Evolutionary conservation across 1,284 basidiomycete genomes (phyloP), one percentile per base, ranked within the genome.

Genomic region (Trametes versicolor): DNA sequence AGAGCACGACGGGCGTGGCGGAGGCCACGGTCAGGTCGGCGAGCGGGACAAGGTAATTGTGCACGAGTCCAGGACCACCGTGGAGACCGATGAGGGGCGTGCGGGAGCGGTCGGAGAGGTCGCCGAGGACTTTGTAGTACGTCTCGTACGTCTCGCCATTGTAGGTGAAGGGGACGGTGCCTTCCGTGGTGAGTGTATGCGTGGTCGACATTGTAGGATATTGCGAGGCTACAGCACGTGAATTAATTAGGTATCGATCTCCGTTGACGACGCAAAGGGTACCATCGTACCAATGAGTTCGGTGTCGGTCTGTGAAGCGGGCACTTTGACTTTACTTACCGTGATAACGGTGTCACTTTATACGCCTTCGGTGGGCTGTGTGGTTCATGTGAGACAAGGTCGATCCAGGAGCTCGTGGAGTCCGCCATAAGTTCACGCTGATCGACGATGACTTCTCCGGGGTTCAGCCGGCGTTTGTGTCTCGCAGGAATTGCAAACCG

Each of bases 81-180:
- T 81, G 79, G 7, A 81, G 68, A 29, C 72, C 69, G 65, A 82
- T 68, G 45, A 81, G 74, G 17, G 80, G 78, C 17, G 63, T 57
- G 5, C 58, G 69, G 2, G 55, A 43, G 4, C 62, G 48, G 4
- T 68, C 61, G 8, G 62, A 52, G 50, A 80, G 73, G 62, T 77
- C 72, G 19, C 80, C 78, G 57, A 74, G 62, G 47, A 78, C 62
- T 57, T 73, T 76, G 72, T 75, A 78, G 56, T 69, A 67, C 1
- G 70, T 71, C 39, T 67, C 41, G 63, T 64, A 64, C 1, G 64
- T 62, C 25, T 68, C 70, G 17, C 65, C 70, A 17, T 60, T 29
- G 43, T 65, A 62, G 0, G 25, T 51, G 53, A 71, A 71, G 6
- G 66, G 66, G 8, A 66, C 54, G 15, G 34, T 51, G 4, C 65